These are phyloP conservation scores for Hygrocybe punicea DNA, from an alignment of 768 basidiomycete species.

Conservation along the genomic window DNA sequence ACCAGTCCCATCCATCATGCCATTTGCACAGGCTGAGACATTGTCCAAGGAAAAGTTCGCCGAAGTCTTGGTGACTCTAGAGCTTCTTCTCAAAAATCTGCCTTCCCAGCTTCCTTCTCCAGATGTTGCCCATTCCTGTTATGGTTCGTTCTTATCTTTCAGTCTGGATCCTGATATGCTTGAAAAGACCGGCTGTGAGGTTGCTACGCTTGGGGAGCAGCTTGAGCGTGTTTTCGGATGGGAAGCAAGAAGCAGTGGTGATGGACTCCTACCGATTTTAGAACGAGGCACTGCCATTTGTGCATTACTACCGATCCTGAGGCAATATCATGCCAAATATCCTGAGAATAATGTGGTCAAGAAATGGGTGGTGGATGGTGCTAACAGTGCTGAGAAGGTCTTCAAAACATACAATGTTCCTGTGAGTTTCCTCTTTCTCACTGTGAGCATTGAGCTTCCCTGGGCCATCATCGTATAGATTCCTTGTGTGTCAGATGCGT, in stretches of 20 bases:
- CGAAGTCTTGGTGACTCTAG: background rate
- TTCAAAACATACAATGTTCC: constrained; percentile 1
- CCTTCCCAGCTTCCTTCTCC: background rate
- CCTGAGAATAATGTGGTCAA: constrained; percentile 16
- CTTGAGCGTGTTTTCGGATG: constrained; percentile 20
- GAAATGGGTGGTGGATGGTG: constrained; percentile 21
- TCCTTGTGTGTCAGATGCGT: background rate
- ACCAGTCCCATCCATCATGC: too few species aligned
- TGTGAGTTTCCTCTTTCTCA: background rate
- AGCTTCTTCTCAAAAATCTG: background rate
- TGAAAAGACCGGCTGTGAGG: constrained; percentile 18
- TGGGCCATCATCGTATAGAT: background rate
- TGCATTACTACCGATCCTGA: constrained; percentile 6
- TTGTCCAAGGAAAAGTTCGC: background rate
- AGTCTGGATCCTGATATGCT: constrained; percentile 15
- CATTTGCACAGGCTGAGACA: constrained; percentile 13
- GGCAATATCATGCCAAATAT: background rate
- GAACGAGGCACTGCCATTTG: constrained; percentile 12
- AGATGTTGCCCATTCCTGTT: background rate
- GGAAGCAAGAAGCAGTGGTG: constrained; percentile 17
- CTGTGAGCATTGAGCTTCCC: background rate
- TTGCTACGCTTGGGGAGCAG: constrained; percentile 15
- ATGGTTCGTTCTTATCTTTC: constrained; percentile 7
- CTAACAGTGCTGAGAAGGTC: constrained; percentile 12
- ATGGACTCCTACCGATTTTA: constrained; percentile 16